These are phyloP conservation scores for Naganishia kalamii DNA, from an alignment of 768 basidiomycete genomes.

Conservation along the genomic window DNA sequence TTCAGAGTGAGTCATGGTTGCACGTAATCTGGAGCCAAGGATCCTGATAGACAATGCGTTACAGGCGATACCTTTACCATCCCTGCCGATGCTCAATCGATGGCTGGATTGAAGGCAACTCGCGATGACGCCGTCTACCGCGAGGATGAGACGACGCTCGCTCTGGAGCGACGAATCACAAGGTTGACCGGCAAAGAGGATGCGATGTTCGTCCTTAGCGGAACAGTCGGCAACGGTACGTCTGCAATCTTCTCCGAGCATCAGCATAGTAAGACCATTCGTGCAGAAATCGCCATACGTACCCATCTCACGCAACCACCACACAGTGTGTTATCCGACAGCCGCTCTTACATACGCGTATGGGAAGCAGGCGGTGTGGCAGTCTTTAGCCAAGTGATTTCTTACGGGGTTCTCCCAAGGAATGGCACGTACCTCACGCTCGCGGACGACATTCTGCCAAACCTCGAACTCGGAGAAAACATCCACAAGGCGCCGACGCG, in stretches of 20 bases:
- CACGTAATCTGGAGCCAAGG: neutral
- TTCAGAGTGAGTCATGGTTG: slow-evolving; percentile 38
- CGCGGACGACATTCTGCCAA: slow-evolving; percentile 60
- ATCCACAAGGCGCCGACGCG: slow-evolving; percentile 67
- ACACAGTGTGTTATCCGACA: slow-evolving; percentile 75
- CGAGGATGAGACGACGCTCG: slow-evolving; percentile 49
- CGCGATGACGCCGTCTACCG: slow-evolving; percentile 48
- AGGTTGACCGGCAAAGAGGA: slow-evolving; percentile 73
- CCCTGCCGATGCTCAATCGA: slow-evolving; percentile 45
- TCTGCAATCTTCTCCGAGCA: neutral
- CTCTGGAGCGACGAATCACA: slow-evolving; percentile 49
- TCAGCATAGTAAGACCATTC: neutral
- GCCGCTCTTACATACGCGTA: slow-evolving; percentile 71
- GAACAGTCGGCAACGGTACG: slow-evolving; percentile 63
- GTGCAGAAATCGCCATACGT: slow-evolving; percentile 61
- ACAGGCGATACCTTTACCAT: slow-evolving; percentile 46
- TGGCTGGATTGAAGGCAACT: slow-evolving; percentile 37
- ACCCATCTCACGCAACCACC: slow-evolving; percentile 86
- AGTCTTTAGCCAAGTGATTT: slow-evolving; percentile 63
- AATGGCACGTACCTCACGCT: slow-evolving; percentile 69
- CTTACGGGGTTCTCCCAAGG: slow-evolving; percentile 48
- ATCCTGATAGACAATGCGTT: no score
- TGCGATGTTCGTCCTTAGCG: slow-evolving; percentile 76
- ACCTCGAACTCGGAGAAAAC: slow-evolving; percentile 57
- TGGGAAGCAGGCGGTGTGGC: slow-evolving; percentile 71